Base-by-base conservation (phyloP, 1,284 basidiomycete species). In the Pholiota adiposa region DNA sequence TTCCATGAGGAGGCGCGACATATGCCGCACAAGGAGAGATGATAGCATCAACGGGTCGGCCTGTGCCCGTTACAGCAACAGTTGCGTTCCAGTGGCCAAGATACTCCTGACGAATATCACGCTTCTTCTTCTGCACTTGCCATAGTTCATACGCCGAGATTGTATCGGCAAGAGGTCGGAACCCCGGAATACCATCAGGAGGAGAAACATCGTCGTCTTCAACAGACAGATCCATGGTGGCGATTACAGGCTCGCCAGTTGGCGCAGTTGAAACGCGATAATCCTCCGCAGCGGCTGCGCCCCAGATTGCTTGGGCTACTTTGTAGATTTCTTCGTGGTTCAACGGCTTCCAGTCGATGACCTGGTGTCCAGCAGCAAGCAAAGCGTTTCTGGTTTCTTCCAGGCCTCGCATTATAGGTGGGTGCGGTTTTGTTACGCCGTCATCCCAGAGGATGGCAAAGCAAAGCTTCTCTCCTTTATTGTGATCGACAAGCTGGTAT, bases 361-460 rank as follows among this genome's bases (percentile, higher is more conserved):
- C 63, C 68, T 80, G 79, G 70, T 94, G 91, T 0, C 92, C 92
- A 6, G 87, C 87, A 3, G 75, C 79, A 33, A 82, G 65, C 23
- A 95, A 75, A 0, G 89, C 87, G 1, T 76, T 72, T 69, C 84
- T 85, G 0, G 83, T 80, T 58, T 77, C 78, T 63, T 84, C 77
- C 41, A 95, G 73, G 0, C 86, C 92, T 34, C 92, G 79, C 16
- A 70, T 74, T 18, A 94, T 73, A 0, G 93, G 90, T 0, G 93
- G 92, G 59, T 89, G 85, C 1, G 93, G 92, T n/a, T 76, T 70
- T 9, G 85, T 74, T 11, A 82, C 61, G 0, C 84, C 89, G 67
- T 79, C 74, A 40, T 92, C 79, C 81, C 82, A 84, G 63, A 89
- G 73, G 55, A 92, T 76, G 1, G 78, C 86, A 63, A 90, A 88